Evolutionary conservation across 768 basidiomycete species (phyloP).

Genomic region (Asterophora lycoperdoides): DNA sequence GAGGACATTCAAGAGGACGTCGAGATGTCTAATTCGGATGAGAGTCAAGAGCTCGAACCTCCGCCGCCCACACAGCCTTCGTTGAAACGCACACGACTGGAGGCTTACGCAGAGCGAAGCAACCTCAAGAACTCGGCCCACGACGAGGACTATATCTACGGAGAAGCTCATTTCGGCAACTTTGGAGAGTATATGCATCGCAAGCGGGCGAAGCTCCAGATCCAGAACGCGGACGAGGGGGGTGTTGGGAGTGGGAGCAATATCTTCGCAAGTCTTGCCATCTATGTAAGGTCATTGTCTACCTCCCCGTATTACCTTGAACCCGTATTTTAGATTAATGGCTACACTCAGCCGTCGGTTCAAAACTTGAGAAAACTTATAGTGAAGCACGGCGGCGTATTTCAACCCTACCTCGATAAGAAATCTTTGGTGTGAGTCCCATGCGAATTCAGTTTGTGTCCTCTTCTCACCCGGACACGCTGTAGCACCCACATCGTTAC

Average conservation of each 20-base stretch:
- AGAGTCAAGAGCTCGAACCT: conserved; percentile 27
- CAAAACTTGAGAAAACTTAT: conserved; percentile 81
- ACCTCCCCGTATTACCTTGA: not conserved
- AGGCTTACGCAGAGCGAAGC: conserved; percentile 21
- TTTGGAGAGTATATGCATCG: conserved; percentile 87
- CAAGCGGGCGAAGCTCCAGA: conserved; percentile 87
- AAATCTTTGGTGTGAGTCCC: conserved; percentile 64
- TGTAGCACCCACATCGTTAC: conserved; percentile 88
- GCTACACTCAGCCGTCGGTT: conserved; percentile 81
- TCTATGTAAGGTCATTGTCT: not conserved
- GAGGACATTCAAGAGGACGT: not conserved
- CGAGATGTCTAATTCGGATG: conserved; percentile 10
- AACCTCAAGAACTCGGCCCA: conserved; percentile 6
- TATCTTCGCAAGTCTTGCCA: conserved; percentile 67
- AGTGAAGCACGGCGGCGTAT: conserved; percentile 76
- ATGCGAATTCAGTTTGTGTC: not conserved
- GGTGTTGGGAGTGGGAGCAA: conserved; percentile 28
- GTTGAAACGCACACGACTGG: conserved; percentile 35
- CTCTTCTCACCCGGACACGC: not conserved
- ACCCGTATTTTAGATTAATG: conserved; percentile 63
- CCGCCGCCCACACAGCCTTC: conserved; percentile 39
- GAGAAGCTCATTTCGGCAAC: conserved; percentile 73
- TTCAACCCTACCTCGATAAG: conserved; percentile 79
- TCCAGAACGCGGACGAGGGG: conserved; percentile 54
- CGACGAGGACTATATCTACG: conserved; percentile 55